Percentiles rank a stretch among this genome's conserved stretches.
phyloP scores from a whole-genome alignment of 768 basidiomycete species.

The Calocybe gangraenosa region DNA sequence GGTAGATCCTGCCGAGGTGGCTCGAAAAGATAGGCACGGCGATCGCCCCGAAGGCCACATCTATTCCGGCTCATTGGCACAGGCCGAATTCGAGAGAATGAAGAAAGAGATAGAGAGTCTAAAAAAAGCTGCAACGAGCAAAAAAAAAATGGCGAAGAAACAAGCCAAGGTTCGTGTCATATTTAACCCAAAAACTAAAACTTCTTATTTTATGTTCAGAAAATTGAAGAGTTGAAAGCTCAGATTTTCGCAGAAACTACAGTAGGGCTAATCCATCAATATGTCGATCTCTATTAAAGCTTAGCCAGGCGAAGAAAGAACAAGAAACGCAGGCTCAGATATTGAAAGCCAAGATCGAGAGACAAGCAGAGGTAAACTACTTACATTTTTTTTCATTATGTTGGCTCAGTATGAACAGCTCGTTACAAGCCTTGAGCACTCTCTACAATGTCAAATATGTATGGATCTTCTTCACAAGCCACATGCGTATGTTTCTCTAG shows the following conservation, averaged over 20 bases:
- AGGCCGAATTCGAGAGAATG: conserved; percentile 49
- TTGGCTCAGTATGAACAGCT: conserved; percentile 30
- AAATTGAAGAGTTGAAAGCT: conserved; percentile 47
- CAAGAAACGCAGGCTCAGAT: conserved; percentile 40
- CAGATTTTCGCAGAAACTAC: conserved; percentile 34
- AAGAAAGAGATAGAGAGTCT: conserved; percentile 54
- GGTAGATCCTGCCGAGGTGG: neutral
- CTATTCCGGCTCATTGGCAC: conserved; percentile 32
- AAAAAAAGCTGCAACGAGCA: conserved; percentile 44
- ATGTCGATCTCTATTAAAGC: neutral
- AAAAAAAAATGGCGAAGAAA: conserved; percentile 48
- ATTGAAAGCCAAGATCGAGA: conserved; percentile 41
- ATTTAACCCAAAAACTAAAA: conserved; percentile 6
- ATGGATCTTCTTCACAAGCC: conserved; percentile 66
- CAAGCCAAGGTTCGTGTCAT: conserved; percentile 46
- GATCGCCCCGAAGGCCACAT: conserved; percentile 14
- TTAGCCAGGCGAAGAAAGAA: conserved; percentile 37
- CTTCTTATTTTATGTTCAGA: conserved; percentile 25
- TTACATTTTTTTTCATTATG: neutral
- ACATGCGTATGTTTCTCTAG: conserved; percentile 48
- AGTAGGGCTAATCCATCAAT: conserved; percentile 23
- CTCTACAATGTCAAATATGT: conserved; percentile 73
- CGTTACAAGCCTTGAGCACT: conserved; percentile 50
- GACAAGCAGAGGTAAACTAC: conserved; percentile 54
- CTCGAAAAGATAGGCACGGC: conserved; percentile 13